Conservation (phyloP, 257 asterid genomes). For the Euphrasia confusa region DNA sequence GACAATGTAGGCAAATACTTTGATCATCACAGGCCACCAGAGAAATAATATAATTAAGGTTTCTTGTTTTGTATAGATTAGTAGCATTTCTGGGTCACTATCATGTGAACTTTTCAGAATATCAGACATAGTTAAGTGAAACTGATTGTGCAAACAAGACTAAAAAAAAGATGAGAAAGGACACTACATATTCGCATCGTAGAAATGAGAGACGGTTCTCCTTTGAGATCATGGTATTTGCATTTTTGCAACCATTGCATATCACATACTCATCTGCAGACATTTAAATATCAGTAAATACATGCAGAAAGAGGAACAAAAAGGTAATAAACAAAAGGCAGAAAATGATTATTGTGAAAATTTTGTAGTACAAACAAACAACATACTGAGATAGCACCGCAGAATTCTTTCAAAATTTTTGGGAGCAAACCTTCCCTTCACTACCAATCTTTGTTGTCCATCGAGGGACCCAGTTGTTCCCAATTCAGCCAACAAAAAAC, state of each 20-base stretch:
- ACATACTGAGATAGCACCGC: conserved; percentile 83
- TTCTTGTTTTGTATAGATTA: too few relatives aligned
- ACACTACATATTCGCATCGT: conserved; percentile 79
- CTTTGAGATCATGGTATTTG: conserved; percentile 80
- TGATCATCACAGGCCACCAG: conserved; percentile 9
- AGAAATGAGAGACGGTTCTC: conserved; percentile 92
- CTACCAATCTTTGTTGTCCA: conserved; percentile 87
- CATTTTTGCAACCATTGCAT: conserved; percentile 96
- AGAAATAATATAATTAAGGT: background rate
- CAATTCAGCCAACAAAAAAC: conserved; percentile 94
- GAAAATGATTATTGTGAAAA: too few relatives aligned
- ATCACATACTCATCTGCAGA: conserved; percentile 84
- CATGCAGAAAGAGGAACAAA: background rate
- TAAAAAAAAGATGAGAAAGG: background rate
- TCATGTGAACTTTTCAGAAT: background rate
- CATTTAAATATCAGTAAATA: background rate
- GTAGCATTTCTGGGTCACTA: background rate
- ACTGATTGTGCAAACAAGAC: background rate
- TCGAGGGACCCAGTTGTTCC: conserved; percentile 97
- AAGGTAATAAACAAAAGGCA: background rate
- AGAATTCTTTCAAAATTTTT: conserved; percentile 92
- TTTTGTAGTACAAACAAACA: too few relatives aligned
- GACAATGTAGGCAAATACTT: conserved; percentile 23
- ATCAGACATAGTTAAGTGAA: too few relatives aligned
- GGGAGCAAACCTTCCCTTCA: conserved; percentile 95